Conservation (phyloP, 2,329 filamentous ascomycete species). For the Zasmidium angulare region DNA sequence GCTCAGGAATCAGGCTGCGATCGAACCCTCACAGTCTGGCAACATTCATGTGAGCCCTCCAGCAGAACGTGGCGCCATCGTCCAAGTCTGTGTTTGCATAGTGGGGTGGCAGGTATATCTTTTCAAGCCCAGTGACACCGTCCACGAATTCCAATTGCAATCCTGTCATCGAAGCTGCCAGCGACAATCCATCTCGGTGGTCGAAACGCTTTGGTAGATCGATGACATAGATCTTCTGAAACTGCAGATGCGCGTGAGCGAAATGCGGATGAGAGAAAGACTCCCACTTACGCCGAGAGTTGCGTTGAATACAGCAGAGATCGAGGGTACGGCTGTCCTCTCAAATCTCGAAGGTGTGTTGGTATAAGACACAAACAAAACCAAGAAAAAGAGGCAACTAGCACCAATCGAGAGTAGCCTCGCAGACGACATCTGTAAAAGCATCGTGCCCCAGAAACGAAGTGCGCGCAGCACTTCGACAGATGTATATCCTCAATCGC, state of each 20-base stretch:
- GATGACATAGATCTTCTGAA: conserved; percentile 53
- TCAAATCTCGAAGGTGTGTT: too few relatives aligned
- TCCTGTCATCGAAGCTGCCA: conserved; percentile 48
- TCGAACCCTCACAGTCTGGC: not conserved
- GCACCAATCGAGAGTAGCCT: too few relatives aligned
- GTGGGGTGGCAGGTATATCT: not conserved
- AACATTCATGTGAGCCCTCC: conserved; percentile 31
- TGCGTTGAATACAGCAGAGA: conserved; percentile 7
- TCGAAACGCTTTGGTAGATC: conserved; percentile 53
- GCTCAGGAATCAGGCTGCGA: too few relatives aligned
- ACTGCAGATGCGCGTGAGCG: conserved; percentile 32
- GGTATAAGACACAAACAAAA: too few relatives aligned
- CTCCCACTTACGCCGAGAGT: conserved; percentile 8
- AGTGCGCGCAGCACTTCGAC: too few relatives aligned
- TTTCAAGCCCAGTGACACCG: conserved; percentile 28
- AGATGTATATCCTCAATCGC: too few relatives aligned
- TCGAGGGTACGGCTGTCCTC: too few relatives aligned
- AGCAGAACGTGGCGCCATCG: conserved; percentile 20
- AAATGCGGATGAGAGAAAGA: not conserved
- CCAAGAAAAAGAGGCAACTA: too few relatives aligned
- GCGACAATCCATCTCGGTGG: conserved; percentile 50
- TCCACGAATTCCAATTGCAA: conserved; percentile 49
- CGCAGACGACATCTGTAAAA: too few relatives aligned
- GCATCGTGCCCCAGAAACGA: too few relatives aligned
- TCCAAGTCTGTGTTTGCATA: conserved; percentile 26